A percentile compares a stretch with the other conserved stretches of the same genome.
Conservation (phyloP, 1,284 basidiomycete species). For the Volvariella surrecta region DNA sequence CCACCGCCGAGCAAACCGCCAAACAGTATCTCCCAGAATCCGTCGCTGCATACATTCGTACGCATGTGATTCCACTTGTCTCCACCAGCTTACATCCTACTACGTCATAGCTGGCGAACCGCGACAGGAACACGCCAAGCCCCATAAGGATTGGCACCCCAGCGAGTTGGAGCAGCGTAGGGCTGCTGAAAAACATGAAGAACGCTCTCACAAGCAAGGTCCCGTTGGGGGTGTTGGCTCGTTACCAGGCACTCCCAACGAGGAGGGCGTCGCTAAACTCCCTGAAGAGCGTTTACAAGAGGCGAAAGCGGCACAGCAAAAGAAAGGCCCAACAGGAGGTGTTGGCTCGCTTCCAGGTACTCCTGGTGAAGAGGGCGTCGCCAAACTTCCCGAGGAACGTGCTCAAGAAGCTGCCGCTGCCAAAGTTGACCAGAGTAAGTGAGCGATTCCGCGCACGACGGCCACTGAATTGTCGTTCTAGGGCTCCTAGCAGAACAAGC, state of each 20-base stretch:
- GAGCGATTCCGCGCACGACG: no score
- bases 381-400: not conserved
- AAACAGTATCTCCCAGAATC: constrained; percentile 10
- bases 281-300: not conserved
- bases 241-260: not conserved
- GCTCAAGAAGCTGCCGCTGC: no score
- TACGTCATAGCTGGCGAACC: not conserved
- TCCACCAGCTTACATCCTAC: not conserved
- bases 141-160: no score
- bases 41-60: constrained; percentile 9
- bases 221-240: not conserved
- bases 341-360: not conserved
- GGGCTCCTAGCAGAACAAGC: no score
- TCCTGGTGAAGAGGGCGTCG: not conserved
- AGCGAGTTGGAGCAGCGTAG: no score
- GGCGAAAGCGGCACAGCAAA: no score
- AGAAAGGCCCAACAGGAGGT: not conserved
- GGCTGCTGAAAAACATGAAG: not conserved
- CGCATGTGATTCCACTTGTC: constrained; percentile 6
- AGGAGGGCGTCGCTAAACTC: not conserved
- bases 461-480: no score
- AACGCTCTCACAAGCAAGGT: not conserved
- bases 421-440: no score
- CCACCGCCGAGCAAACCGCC: constrained; percentile 4
- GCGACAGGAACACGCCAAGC: not conserved